These are phyloP conservation scores for Ustilaginoidea virens DNA, from an alignment of 2,329 filamentous ascomycete genomes.

Conservation along the genomic window DNA sequence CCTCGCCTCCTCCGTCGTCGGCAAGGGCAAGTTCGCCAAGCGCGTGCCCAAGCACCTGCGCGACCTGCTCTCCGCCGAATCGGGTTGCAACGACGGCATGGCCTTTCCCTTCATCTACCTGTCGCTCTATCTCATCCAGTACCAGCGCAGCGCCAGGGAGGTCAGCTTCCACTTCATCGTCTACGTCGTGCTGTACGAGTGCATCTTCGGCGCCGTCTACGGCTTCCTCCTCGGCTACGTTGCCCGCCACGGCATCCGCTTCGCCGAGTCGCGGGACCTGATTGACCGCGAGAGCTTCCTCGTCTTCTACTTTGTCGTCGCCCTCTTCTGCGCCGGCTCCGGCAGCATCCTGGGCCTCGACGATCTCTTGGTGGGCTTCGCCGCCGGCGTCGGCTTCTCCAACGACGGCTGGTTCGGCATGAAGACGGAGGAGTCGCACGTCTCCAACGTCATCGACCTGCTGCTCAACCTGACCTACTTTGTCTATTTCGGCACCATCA, in stretches of 20 bases:
- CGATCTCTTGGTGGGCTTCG: constrained; percentile 86
- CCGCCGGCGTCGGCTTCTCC: constrained; percentile 94
- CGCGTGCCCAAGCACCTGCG: constrained; percentile 93
- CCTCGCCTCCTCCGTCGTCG: constrained; percentile 90
- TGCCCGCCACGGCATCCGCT: constrained; percentile 80
- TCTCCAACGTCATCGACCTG: constrained; percentile 97
- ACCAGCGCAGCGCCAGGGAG: constrained; percentile 49
- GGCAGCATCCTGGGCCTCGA: constrained; percentile 85
- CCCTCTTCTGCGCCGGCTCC: constrained; percentile 87
- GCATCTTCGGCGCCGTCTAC: constrained; percentile 78
- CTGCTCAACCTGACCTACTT: constrained; percentile 96
- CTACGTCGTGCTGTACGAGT: constrained; percentile 85
- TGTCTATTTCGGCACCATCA: constrained; percentile 92
- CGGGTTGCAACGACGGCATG: constrained; percentile 98
- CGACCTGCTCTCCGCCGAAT: constrained; percentile 89
- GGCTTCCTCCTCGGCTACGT: constrained; percentile 81
- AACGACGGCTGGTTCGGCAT: constrained; percentile 98
- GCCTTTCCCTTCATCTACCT: constrained; percentile 97
- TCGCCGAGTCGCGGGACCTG: constrained; percentile 65
- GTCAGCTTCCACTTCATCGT: constrained; percentile 81
- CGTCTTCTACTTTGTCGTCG: constrained; percentile 95
- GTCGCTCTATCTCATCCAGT: constrained; percentile 76
- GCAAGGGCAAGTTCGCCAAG: constrained; percentile 97
- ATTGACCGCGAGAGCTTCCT: constrained; percentile 96
- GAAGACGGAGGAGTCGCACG: constrained; percentile 95